Evolutionary conservation across 192 early-diverging fungal genomes (phyloP), one percentile per base, ranked within the genome.

Genomic region (Entrophospora sp.): DNA sequence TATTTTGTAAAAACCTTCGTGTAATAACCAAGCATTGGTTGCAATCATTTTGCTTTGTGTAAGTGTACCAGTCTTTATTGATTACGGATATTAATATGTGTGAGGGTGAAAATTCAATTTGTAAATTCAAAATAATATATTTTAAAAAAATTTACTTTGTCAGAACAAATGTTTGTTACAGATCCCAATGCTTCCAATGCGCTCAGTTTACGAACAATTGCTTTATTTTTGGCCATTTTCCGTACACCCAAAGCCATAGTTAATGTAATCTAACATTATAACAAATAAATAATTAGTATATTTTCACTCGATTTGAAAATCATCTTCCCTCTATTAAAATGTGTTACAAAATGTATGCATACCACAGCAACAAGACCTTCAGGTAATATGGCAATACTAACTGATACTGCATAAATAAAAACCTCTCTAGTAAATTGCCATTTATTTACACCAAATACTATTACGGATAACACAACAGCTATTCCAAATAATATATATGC

Each of bases 41-140:
- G 92, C 78, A 7, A 93, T 92, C 95, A 97, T 97, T 71, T 94
- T 94, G 64, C 91, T 89, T 75, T 95, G 91, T 0, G 95, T 97
- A 31, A 95, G 75, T 12, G 95, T 97, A 24, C 95, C 95, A 1
- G 86, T 87, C 81, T 97, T 97, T n/a, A n/a, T n/a, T n/a, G n/a
- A n/a, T n/a, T n/a, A n/a, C n/a, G n/a, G n/a, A n/a, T n/a, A n/a
- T n/a, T n/a, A n/a, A n/a, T n/a, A n/a, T n/a, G n/a, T n/a, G n/a
- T n/a, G n/a, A n/a, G n/a, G n/a, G n/a, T n/a, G n/a, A n/a, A n/a
- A n/a, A n/a, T n/a, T n/a, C n/a, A n/a, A n/a, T n/a, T n/a, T n/a
- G n/a, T n/a, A n/a, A n/a, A n/a, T n/a, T n/a, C n/a, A n/a, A n/a
- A n/a, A n/a, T n/a, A n/a, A n/a, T n/a, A n/a, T n/a, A n/a, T n/a